These are phyloP conservation scores for Stachybotrys chartarum DNA, from an alignment of 2,329 filamentous ascomycete species.

Conservation along the genomic window DNA sequence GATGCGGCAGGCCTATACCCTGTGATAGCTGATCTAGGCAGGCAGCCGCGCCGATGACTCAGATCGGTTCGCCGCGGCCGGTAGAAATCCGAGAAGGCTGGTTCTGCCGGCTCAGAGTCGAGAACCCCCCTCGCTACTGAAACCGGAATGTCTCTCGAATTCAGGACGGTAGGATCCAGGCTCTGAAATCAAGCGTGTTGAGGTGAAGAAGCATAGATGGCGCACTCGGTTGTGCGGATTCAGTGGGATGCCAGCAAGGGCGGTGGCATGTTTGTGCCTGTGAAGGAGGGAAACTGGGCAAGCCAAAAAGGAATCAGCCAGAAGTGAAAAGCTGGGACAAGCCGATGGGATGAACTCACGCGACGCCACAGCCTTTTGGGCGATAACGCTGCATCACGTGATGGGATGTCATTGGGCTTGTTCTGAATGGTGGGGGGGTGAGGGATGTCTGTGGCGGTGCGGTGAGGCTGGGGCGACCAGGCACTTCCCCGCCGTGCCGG, in stretches of 20 bases:
- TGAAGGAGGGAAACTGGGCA: neutral
- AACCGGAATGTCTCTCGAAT: neutral
- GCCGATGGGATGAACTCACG: slow-evolving; percentile 14
- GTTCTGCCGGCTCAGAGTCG: neutral
- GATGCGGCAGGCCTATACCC: slow-evolving; percentile 8
- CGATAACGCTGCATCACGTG: slow-evolving; percentile 10
- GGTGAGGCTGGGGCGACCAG: neutral
- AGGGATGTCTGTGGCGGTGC: slow-evolving; percentile 15
- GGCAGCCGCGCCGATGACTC: neutral
- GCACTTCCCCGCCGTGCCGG: slow-evolving; percentile 8
- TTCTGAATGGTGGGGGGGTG: neutral
- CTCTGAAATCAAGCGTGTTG: neutral
- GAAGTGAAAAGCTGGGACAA: slow-evolving; percentile 6
- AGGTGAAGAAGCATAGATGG: neutral
- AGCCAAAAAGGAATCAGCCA: neutral
- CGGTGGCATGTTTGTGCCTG: neutral
- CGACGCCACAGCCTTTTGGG: slow-evolving; percentile 12
- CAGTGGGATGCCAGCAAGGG: neutral
- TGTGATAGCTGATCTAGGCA: neutral
- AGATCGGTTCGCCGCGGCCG: neutral
- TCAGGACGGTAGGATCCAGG: neutral
- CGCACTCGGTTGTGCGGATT: neutral
- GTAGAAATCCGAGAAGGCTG: neutral
- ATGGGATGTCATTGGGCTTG: neutral
- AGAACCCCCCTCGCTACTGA: neutral